Evolutionary conservation across 257 asterid genomes (phyloP), one percentile per base, ranked within the genome.

Genomic region (Pogostemon cablin): DNA sequence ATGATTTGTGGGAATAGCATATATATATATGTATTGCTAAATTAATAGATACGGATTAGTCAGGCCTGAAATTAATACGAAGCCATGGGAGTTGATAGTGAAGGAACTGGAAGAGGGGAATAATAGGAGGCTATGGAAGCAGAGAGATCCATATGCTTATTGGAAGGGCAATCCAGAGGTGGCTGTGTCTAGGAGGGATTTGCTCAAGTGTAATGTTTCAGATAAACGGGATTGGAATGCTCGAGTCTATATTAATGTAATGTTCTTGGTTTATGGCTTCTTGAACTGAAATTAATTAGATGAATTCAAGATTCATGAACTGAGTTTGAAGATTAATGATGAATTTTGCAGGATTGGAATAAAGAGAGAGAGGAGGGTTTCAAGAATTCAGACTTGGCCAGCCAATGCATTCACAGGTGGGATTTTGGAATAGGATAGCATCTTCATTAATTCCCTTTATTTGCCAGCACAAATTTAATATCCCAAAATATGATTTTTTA

Each of bases 201-300:
- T 91, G 57, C 80, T 87, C 60, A 87, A 65, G 80, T 91, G 98
- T 72, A 83, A 91, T 57, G 89, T 80, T 47, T 78, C 95, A 0
- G 86, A 83, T n/a, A 62, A 81, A 48, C 79, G 80, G 10, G 97
- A 91, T 25, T 91, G 98, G 98, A 72, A 74, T 68, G 95, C 95
- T 61, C 98, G 83, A 3, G 53, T 91, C 1, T 89, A 74, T 48
- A 67, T 65, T 64, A 96, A 91, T 84, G 97, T 88, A 44, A 69
- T n/a, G 6, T 50, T 50, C 56, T 1, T 25, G 32, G 32, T 25
- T 25, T 25, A 25, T 25, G 32, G 32, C 32, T 25, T 25, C 32
- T 25, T 25, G 32, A 25, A 25, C 32, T 25, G 32, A 25, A 25
- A 25, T 25, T 25, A 25, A 25, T 25, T 25, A 25, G 32, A 25